Conservation (phyloP, 345 rosid genomes). For the Geranium rotundifolium region DNA sequence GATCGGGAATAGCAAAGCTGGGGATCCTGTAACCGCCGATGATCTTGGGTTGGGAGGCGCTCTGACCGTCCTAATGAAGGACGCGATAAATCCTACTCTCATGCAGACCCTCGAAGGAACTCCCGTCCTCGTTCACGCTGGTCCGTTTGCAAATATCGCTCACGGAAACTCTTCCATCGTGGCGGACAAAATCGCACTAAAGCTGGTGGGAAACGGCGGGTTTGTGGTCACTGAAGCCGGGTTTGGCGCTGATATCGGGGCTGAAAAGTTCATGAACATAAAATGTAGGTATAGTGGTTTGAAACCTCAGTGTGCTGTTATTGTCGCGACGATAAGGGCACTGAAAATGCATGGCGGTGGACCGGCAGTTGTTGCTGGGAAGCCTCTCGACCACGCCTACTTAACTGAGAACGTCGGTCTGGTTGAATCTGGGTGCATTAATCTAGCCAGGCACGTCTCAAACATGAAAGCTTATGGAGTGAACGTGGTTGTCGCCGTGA, state of each 20-base stretch:
- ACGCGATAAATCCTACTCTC: slow-evolving; percentile 87
- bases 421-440: slow-evolving; percentile 92
- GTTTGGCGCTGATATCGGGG: slow-evolving; percentile 92
- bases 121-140: slow-evolving; percentile 96
- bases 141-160: slow-evolving; percentile 98
- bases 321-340: slow-evolving; percentile 95
- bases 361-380: slow-evolving; percentile 92
- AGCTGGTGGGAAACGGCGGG: slow-evolving; percentile 92
- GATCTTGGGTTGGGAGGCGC: slow-evolving; percentile 99
- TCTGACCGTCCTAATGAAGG: slow-evolving; percentile 91
- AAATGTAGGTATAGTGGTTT: slow-evolving; percentile 86
- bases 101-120: slow-evolving; percentile 99
- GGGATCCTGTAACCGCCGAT: slow-evolving; percentile 92
- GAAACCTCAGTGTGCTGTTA: slow-evolving; percentile 86
- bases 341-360: slow-evolving; percentile 99
- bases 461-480: slow-evolving; percentile 84
- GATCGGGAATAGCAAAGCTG: slow-evolving; percentile 83
- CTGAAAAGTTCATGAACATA: slow-evolving; percentile 96
- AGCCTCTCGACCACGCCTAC: slow-evolving; percentile 85
- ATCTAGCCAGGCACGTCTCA: slow-evolving; percentile 82
- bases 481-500: slow-evolving; percentile 93
- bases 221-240: slow-evolving; percentile 99
- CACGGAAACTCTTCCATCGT: slow-evolving; percentile 97
- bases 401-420: slow-evolving; percentile 73
- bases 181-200: slow-evolving; percentile 93